phyloP scores from a whole-genome alignment of 2,329 filamentous ascomycete species.

The Diatrype stigma region DNA sequence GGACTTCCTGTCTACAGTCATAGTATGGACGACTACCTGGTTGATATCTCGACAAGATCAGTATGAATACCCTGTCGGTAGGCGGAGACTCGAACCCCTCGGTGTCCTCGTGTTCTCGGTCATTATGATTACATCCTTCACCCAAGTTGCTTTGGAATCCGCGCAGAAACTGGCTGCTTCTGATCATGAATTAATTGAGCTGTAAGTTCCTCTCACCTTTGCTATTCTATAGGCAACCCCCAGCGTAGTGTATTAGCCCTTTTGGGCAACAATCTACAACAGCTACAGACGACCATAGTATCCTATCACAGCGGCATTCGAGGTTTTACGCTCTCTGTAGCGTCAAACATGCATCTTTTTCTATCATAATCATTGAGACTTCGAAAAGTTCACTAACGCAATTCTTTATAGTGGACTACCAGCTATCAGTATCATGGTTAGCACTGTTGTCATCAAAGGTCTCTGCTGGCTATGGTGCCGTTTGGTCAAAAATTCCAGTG shows the following conservation, averaged over 20 bases:
- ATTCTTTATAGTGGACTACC: slow-evolving; percentile 46
- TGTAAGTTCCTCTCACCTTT: slow-evolving; percentile 35
- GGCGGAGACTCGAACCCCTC: slow-evolving; percentile 71
- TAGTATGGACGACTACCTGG: slow-evolving; percentile 74
- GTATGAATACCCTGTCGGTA: slow-evolving; percentile 74
- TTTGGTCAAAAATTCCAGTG: slow-evolving; percentile 77
- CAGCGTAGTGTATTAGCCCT: too few relatives aligned
- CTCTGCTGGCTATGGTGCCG: slow-evolving; percentile 85
- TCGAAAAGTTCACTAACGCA: slow-evolving; percentile 3
- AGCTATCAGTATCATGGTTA: slow-evolving; percentile 74
- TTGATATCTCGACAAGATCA: slow-evolving; percentile 71
- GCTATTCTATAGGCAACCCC: neutral
- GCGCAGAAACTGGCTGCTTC: slow-evolving; percentile 56
- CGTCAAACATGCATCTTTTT: too few relatives aligned
- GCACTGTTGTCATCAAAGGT: slow-evolving; percentile 78
- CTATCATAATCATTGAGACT: too few relatives aligned
- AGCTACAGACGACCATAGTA: neutral
- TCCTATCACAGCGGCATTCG: neutral
- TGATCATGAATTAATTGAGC: slow-evolving; percentile 66
- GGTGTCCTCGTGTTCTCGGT: slow-evolving; percentile 78
- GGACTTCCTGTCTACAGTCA: slow-evolving; percentile 76
- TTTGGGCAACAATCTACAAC: too few relatives aligned
- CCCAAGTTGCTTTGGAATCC: slow-evolving; percentile 71
- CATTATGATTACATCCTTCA: slow-evolving; percentile 83
- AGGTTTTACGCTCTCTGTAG: neutral